These are phyloP conservation scores for Emergomyces orientalis DNA, from an alignment of 2,329 filamentous ascomycete genomes.

Conservation along the genomic window DNA sequence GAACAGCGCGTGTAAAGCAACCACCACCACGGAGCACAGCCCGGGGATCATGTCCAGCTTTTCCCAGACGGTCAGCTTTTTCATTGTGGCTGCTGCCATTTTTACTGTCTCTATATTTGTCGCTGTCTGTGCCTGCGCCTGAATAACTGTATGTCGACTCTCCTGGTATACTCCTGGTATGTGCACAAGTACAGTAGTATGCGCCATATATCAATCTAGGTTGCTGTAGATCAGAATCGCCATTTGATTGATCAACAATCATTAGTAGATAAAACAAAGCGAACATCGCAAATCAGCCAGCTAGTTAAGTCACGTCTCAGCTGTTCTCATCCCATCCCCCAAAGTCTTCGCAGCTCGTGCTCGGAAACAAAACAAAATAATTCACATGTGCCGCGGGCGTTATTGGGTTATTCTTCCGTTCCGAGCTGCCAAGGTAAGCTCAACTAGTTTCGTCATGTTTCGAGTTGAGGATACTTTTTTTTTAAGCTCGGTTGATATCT, in stretches of 20 bases:
- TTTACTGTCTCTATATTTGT: background rate
- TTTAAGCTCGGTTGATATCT: background rate
- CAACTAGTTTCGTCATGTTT: no score
- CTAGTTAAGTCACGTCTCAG: background rate
- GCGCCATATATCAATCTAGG: no score
- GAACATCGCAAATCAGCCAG: background rate
- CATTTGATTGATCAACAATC: no score
- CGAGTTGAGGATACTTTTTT: no score
- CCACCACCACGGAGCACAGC: conserved; percentile 18
- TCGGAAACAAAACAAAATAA: background rate
- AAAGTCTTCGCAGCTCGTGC: no score
- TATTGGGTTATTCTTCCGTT: no score
- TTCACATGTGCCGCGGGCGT: background rate
- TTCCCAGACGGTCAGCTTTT: conserved; percentile 16
- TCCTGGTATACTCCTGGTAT: no score
- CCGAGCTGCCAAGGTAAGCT: no score
- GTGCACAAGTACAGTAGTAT: no score
- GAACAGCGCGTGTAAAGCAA: conserved; percentile 21
- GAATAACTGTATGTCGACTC: no score
- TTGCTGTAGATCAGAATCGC: no score
- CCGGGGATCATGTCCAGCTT: conserved; percentile 24
- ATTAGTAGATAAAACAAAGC: background rate
- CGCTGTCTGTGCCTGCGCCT: background rate
- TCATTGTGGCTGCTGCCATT: background rate
- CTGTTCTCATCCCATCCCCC: background rate